Evolutionary conservation across 1,139 yeast species (phyloP).

Genomic region (Yamadazyma membranifaciens): DNA sequence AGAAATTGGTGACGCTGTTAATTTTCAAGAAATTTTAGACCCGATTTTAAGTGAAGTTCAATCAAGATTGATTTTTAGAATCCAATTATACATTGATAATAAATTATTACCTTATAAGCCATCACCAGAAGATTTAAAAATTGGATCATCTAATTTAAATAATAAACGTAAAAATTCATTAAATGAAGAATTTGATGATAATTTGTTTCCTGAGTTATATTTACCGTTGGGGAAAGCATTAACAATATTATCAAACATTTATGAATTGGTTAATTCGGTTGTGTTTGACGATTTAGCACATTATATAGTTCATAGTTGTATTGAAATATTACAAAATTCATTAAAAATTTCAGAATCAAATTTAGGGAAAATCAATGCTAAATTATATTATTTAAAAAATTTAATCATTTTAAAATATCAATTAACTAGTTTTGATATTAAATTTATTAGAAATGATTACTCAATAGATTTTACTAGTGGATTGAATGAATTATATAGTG

Average conservation of each 20-base stretch:
- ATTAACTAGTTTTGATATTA: conserved; percentile 78
- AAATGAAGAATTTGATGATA: conserved; percentile 36
- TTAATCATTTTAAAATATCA: conserved; percentile 69
- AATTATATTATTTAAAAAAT: conserved; percentile 69
- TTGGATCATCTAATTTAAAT: conserved; percentile 43
- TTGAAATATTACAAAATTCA: conserved; percentile 56
- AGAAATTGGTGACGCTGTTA: conserved; percentile 36
- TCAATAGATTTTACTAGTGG: conserved; percentile 78
- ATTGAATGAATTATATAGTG: conserved; percentile 54
- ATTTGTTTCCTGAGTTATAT: conserved; percentile 55
- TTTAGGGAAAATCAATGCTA: conserved; percentile 54
- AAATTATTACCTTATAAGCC: conserved; percentile 69
- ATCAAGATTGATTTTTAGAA: conserved; percentile 73
- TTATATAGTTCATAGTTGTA: conserved; percentile 77
- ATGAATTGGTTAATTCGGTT: conserved; percentile 70
- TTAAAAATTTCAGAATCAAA: conserved; percentile 39
- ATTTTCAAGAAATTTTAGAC: conserved; percentile 60
- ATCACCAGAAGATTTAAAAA: conserved; percentile 60
- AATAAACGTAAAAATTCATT: conserved; percentile 24
- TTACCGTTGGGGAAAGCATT: conserved; percentile 75
- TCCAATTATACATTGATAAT: conserved; percentile 69
- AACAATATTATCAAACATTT: conserved; percentile 70
- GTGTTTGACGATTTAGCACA: conserved; percentile 92
- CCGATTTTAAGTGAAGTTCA: conserved; percentile 79
- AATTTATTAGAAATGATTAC: conserved; percentile 67